Evolutionary conservation across 163 green algal species (phyloP), one percentile per base, ranked within the genome.

Genomic region (Chlamydomonas reinhardtii): DNA sequence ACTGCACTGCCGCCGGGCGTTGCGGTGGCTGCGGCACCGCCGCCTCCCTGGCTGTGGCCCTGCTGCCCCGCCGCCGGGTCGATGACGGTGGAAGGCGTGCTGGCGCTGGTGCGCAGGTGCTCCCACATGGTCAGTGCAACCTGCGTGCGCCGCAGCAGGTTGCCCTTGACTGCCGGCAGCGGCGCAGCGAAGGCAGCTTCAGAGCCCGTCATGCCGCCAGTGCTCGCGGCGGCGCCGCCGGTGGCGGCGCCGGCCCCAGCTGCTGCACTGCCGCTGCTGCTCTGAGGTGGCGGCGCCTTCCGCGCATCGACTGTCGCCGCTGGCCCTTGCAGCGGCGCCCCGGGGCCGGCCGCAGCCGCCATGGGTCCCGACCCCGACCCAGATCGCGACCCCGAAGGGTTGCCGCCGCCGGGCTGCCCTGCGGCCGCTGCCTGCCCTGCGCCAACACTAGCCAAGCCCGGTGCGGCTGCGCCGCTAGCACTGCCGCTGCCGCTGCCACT

Each of bases 41-140:
- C 73, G 17, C 37, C 62, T 14, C 76, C 64, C 29, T 84, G 64
- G n/a, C 37, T 75, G 43, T 66, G 76, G 27, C 64, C 76, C 37
- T 25, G 64, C 64, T 84, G 48, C 5, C 70, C 77, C 2, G 68
- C 80, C 9, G 70, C 56, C 0, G 69, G 80, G 72, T 87, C 82
- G 32, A 93, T 68, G 4, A 93, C 87, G 12, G 90, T 93, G 52
- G 86, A 91, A 24, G 90, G 90, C 15, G 90, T 93, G 83, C 74
- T 88, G 31, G 87, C 90, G 37, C 83, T 87, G 39, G 48, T 85
- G 24, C 88, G 74, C 75, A 93, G 76, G 32, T 92, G 82, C 65
- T 88, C 82, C 90, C 90, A 93, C 34, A 90, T 93, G 1, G 83
- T 89, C 39, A 93, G 61, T 0, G 90, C 90, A 27, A 77, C 79